Conservation (phyloP, 257 asterid species). For the Scutellaria barbata region DNA sequence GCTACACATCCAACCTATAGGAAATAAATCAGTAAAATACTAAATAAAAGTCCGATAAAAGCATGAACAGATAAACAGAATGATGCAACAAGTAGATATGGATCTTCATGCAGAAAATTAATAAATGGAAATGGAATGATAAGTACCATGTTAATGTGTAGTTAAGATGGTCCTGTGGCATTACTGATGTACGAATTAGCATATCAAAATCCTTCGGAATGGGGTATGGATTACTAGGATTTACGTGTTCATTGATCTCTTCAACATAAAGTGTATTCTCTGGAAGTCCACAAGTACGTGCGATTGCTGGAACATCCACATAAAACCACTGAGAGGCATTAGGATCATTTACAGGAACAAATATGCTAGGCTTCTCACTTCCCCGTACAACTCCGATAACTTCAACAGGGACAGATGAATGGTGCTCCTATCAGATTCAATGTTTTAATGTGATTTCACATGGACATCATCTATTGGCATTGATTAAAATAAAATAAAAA, state of each 20-base stretch:
- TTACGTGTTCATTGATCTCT: slow-evolving; percentile 68
- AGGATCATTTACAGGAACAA: slow-evolving; percentile 95
- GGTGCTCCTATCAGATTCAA: slow-evolving; percentile 59
- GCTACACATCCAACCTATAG: neutral
- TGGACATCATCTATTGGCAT: slow-evolving; percentile 21
- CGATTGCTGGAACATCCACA: slow-evolving; percentile 86
- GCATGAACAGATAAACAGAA: neutral
- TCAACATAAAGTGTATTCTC: slow-evolving; percentile 78
- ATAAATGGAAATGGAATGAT: slow-evolving; percentile 20
- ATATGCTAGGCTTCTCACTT: slow-evolving; percentile 93
- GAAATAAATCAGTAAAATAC: slow-evolving; percentile 1
- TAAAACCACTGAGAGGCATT: slow-evolving; percentile 84
- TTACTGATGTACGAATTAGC: slow-evolving; percentile 77
- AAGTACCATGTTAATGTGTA: slow-evolving; percentile 83
- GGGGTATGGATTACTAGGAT: slow-evolving; percentile 87
- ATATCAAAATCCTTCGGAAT: slow-evolving; percentile 76
- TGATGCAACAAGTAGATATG: neutral
- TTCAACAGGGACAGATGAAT: slow-evolving; percentile 53
- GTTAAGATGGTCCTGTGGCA: slow-evolving; percentile 97
- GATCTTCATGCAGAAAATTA: slow-evolving; percentile 19
- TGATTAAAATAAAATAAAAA: neutral
- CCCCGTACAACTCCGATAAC: slow-evolving; percentile 82
- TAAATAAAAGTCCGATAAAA: slow-evolving; percentile 2
- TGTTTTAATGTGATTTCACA: slow-evolving; percentile 36
- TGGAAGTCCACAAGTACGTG: slow-evolving; percentile 76